A percentile compares a stretch with the other conserved stretches of the same genome.
These are phyloP conservation scores for Cupressus sempervirens DNA, from an alignment of 75 land plant species.

Conservation along the genomic window DNA sequence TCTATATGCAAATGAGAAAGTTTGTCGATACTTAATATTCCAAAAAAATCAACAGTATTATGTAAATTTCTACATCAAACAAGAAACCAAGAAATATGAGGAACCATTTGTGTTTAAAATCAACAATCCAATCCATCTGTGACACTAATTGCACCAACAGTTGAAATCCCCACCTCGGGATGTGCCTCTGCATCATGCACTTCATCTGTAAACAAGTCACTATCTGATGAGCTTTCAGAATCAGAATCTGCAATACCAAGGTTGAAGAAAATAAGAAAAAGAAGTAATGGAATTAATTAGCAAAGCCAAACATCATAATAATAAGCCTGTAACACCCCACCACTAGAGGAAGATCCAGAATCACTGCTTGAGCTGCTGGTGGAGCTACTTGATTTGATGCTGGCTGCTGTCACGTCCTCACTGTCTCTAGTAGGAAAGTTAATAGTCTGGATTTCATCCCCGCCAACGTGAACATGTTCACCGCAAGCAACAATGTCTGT, in stretches of 20 bases:
- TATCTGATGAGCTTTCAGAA: constrained; percentile 29
- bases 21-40: neutral
- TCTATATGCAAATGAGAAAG: constrained; percentile 16
- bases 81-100: neutral
- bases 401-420: constrained; percentile 44
- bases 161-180: constrained; percentile 23
- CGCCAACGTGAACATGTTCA: constrained; percentile 83
- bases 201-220: constrained; percentile 44
- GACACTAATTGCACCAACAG: constrained; percentile 7
- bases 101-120: neutral
- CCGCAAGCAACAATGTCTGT: constrained; percentile 49
- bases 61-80: neutral
- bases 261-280: neutral
- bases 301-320: neutral
- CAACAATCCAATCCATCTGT: neutral
- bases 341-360: constrained; percentile 70
- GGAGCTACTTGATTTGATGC: constrained; percentile 23
- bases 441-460: constrained; percentile 51
- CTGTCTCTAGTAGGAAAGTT: constrained; percentile 65
- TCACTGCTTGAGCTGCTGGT: constrained; percentile 62
- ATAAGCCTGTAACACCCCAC: neutral
- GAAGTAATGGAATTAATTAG: neutral
- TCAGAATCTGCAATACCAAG: constrained; percentile 24
- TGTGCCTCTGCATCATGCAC: constrained; percentile 24
- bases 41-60: neutral